These are phyloP conservation scores for Triticum urartu DNA, from an alignment of 176 grass and related monocot genomes.

Conservation along the genomic window DNA sequence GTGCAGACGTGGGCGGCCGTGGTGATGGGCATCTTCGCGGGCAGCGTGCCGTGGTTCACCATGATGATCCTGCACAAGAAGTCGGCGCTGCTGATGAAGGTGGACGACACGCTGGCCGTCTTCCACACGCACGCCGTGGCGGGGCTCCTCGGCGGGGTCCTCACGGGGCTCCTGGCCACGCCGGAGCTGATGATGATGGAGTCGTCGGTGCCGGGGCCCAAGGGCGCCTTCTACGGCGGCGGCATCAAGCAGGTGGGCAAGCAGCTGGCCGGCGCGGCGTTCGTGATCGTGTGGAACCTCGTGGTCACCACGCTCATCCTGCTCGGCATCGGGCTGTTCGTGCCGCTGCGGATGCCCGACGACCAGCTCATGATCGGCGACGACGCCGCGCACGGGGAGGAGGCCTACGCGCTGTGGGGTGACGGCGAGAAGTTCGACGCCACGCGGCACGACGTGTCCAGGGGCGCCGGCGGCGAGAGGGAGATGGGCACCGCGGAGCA, in stretches of 20 bases:
- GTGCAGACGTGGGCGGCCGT: constrained; percentile 72
- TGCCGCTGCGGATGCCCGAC: constrained; percentile 72
- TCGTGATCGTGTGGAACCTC: constrained; percentile 66
- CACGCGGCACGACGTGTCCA: constrained; percentile 51
- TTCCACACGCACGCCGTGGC: constrained; percentile 82
- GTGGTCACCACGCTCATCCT: constrained; percentile 60
- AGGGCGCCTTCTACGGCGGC: constrained; percentile 72
- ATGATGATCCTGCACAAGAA: constrained; percentile 94
- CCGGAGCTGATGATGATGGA: constrained; percentile 50
- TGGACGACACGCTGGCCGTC: constrained; percentile 70
- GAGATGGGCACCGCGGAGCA: constrained; percentile 38
- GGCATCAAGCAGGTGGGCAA: constrained; percentile 54
- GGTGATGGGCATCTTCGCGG: constrained; percentile 59
- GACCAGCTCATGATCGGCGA: constrained; percentile 86
- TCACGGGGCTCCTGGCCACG: constrained; percentile 65
- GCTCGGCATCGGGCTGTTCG: constrained; percentile 50
- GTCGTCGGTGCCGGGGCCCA: constrained; percentile 31
- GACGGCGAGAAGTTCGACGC: constrained; percentile 87
- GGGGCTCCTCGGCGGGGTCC: constrained; percentile 64
- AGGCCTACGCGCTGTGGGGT: constrained; percentile 86
- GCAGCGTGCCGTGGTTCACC: constrained; percentile 80
- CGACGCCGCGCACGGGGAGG: constrained; percentile 79
- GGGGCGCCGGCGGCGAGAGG: constrained; percentile 30
- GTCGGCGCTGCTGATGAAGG: constrained; percentile 54
- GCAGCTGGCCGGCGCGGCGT: constrained; percentile 67